Base-by-base conservation (phyloP, 805 yeast genomes). In the Starmerella sirachaensis region DNA sequence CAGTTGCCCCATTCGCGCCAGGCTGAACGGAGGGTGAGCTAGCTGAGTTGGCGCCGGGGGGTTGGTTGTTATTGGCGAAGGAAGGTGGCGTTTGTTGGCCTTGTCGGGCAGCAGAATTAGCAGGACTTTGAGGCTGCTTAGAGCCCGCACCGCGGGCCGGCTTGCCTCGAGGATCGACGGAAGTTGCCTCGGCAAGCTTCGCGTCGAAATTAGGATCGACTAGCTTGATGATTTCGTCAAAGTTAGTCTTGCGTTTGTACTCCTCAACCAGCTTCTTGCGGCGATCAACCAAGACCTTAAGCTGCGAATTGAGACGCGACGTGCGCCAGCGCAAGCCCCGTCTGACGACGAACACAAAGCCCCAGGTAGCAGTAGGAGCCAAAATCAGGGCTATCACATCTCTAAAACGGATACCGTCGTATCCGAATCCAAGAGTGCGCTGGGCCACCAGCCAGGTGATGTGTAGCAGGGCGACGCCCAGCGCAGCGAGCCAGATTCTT, bases 141-240 rank as follows among this genome's bases (percentile, higher is more conserved):
- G 24, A 8, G 7, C 16, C 46, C 66, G 71, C 26, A 61, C 64
- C 30, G 68, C 69, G 47, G 70, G 56, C 22, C 57, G 27, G 7
- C 12, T 9, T 12, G 11, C 25, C 12, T 22, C 11, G 25, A 22
- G 25, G 25, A 8, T 22, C 25, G 25, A 49, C 33, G 64, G 60
- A 50, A 62, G 52, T 19, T 64, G 27, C 26, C 19, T 31, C 60
- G 51, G 70, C 75, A 33, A 63, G 68, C 12, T 78, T 82, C 47
- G 71, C 85, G 50, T 85, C 66, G 35, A 68, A 70, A 30, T n/a
- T n/a, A n/a, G n/a, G n/a, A n/a, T n/a, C n/a, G n/a, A 86, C 60
- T 31, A 86, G 64, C n/a, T 78, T 74, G 56, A 74, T 76, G 1
- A 94, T 81, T 11, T 76, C 68, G 50, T 78, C 70, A 56, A 74